Evolutionary conservation across 1,139 yeast species (phyloP).

Genomic region (Zygotorulaspora mrakii): DNA sequence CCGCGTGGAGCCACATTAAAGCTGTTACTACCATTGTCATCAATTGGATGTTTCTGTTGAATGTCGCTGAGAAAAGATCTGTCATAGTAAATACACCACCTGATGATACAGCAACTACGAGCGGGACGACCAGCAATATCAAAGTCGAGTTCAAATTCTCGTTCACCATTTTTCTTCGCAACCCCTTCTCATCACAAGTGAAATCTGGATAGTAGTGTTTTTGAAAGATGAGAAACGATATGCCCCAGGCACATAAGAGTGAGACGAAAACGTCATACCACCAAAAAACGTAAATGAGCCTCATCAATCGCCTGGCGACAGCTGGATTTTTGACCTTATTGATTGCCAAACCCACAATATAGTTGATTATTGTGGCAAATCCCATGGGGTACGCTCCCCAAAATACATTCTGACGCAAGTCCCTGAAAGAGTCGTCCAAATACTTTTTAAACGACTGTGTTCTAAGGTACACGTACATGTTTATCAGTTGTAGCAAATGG

Average conservation of each 20-base stretch:
- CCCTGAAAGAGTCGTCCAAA: slow-evolving; percentile 21
- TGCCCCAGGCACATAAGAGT: slow-evolving; percentile 54
- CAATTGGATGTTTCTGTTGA: slow-evolving; percentile 41
- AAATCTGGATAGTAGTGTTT: slow-evolving; percentile 28
- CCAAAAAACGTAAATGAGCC: slow-evolving; percentile 59
- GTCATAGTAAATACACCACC: slow-evolving; percentile 51
- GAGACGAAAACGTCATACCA: slow-evolving; percentile 58
- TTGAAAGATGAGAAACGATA: slow-evolving; percentile 46
- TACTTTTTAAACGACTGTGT: slow-evolving; percentile 16
- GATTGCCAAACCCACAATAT: slow-evolving; percentile 42
- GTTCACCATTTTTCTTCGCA: slow-evolving; percentile 16
- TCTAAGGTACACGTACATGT: slow-evolving; percentile 17
- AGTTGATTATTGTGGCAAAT: slow-evolving; percentile 56
- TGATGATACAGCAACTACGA: slow-evolving; percentile 68
- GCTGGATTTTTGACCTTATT: slow-evolving; percentile 24
- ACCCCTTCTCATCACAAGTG: slow-evolving; percentile 41
- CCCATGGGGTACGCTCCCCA: slow-evolving; percentile 85
- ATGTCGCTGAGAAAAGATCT: slow-evolving; percentile 42
- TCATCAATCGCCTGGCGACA: slow-evolving; percentile 36
- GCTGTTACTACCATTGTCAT: slow-evolving; percentile 53
- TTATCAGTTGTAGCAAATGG: slow-evolving; percentile 32
- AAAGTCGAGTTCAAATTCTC: slow-evolving; percentile 22
- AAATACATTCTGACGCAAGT: slow-evolving; percentile 53
- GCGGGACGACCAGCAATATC: slow-evolving; percentile 68
- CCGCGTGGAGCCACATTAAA: slow-evolving; percentile 66